Conservation (phyloP, 176 grass and related monocot genomes). For the Lolium perenne region DNA sequence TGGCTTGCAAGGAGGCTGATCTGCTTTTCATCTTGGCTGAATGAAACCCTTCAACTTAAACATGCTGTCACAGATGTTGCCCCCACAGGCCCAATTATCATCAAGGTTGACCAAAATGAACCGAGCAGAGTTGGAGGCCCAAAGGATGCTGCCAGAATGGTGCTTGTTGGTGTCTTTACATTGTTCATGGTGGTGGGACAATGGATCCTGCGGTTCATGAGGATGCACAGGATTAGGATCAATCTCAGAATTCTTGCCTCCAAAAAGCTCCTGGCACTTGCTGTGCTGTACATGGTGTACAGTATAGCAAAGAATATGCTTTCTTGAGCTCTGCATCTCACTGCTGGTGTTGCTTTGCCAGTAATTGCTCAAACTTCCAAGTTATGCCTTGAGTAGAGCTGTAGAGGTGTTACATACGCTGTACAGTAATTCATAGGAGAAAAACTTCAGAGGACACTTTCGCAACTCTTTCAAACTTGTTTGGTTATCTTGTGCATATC, state of each 20-base stretch:
- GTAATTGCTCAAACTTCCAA: slow-evolving; percentile 32
- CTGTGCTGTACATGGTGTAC: slow-evolving; percentile 39
- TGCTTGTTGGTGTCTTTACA: slow-evolving; percentile 43
- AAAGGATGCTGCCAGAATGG: slow-evolving; percentile 62
- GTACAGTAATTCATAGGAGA: slow-evolving; percentile 29
- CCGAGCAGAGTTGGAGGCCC: slow-evolving; percentile 53
- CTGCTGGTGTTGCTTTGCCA: slow-evolving; percentile 6
- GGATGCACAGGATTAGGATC: slow-evolving; percentile 57
- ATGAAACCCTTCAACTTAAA: slow-evolving; percentile 56
- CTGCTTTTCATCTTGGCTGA: slow-evolving; percentile 65
- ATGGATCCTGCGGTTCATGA: slow-evolving; percentile 67
- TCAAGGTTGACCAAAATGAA: slow-evolving; percentile 58
- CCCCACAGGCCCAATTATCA: slow-evolving; percentile 34
- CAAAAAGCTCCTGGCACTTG: slow-evolving; percentile 53
- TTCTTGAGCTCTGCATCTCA: slow-evolving; percentile 31
- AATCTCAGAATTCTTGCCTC: slow-evolving; percentile 78
- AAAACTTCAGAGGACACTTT: slow-evolving; percentile 22
- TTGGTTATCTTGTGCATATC: not conserved
- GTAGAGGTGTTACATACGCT: slow-evolving; percentile 24
- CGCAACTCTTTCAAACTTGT: slow-evolving; percentile 29
- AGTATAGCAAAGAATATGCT: slow-evolving; percentile 42
- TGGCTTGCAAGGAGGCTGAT: slow-evolving; percentile 69
- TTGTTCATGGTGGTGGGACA: slow-evolving; percentile 53
- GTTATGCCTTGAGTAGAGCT: slow-evolving; percentile 15
- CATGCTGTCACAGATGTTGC: slow-evolving; percentile 30